A percentile compares a stretch with the other conserved stretches of the same genome.
Evolutionary conservation across 805 yeast species (phyloP).

Genomic region (Metschnikowia lachancei): DNA sequence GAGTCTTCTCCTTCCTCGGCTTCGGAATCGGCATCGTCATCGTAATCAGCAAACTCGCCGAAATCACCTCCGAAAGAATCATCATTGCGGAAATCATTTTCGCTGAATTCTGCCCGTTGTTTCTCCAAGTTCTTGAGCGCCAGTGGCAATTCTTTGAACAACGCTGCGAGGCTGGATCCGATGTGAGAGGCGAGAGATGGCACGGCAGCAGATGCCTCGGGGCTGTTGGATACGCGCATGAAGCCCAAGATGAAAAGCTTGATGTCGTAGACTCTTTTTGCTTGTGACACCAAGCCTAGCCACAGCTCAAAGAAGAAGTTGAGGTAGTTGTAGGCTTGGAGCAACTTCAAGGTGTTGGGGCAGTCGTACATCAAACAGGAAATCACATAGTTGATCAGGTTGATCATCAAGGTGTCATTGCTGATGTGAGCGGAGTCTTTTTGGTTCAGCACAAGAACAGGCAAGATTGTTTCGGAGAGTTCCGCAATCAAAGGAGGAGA

Average conservation of each 20-base stretch:
- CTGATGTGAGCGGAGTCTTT: constrained; percentile 29
- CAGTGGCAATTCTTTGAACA: constrained; percentile 62
- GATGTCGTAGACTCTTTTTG: constrained; percentile 75
- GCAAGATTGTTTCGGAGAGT: constrained; percentile 45
- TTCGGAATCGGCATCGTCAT: constrained; percentile 19
- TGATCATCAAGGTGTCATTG: constrained; percentile 43
- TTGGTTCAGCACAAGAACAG: constrained; percentile 26
- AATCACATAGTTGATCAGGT: constrained; percentile 59
- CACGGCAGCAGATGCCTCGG: constrained; percentile 21
- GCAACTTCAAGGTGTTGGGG: constrained; percentile 45
- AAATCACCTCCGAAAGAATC: constrained; percentile 9
- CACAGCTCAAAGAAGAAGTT: constrained; percentile 55
- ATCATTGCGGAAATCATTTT: constrained; percentile 24
- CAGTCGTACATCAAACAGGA: constrained; percentile 65
- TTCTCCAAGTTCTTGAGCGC: constrained; percentile 68
- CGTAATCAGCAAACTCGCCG: constrained; percentile 13
- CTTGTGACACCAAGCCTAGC: constrained; percentile 55
- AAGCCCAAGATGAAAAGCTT: constrained; percentile 72
- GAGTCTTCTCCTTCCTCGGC: constrained; percentile 26
- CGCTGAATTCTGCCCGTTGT: constrained; percentile 54
- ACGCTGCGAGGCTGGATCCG: constrained; percentile 48
- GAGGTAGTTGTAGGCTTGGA: constrained; percentile 44
- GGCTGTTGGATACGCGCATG: constrained; percentile 42
- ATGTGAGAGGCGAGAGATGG: constrained; percentile 36
- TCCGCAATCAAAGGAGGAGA: constrained; percentile 46